Base-by-base conservation (phyloP, 1,284 basidiomycete species). In the Leccinum fallax region DNA sequence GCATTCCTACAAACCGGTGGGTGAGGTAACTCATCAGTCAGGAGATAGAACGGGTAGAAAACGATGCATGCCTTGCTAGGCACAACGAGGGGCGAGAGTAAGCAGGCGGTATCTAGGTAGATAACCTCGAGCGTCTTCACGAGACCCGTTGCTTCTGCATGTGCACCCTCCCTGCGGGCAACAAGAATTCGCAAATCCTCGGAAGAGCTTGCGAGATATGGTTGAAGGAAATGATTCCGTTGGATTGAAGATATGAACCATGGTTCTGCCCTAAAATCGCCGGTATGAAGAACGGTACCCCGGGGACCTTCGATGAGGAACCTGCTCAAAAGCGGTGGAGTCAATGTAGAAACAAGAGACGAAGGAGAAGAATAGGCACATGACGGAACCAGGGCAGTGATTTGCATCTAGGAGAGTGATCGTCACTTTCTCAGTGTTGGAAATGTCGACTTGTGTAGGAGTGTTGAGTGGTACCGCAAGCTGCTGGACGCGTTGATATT, bases 341-440 rank as follows among this genome's bases (percentile, higher is more conserved):
- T 55, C 60, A 57, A 28, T 0, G 15, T 0, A n/a, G 53, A 43
- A 4, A 8, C 0, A n/a, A 5, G 30, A 30, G 15, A 51, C 21
- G 1, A 11, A 11, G n/a, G n/a, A 4, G n/a, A 5, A 16, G 8
- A 5, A 19, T 15, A 62, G 86, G 53, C 69, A 95, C 95, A 98
- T 97, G 32, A 93, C 87, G 0, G 93, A 89, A 0, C 96, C 96
- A 10, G 94, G 94, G 74, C 95, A 97, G 72, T 98, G 96, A 71
- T 98, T 98, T 2, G 96, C 95, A 67, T 96, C 92, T 15, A 98
- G 77, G 3, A 93, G 81, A 0, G 94, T 97, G 61, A 97, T 83
- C 0, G 80, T 87, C 3, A 95, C 85, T 0, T 72, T 75, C 61
- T 89, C 84, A 9, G 79, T 79, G 5, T 84, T 80, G 8, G 78